Conservation (phyloP, 2,329 filamentous ascomycete species). For the Penicillium sp. region DNA sequence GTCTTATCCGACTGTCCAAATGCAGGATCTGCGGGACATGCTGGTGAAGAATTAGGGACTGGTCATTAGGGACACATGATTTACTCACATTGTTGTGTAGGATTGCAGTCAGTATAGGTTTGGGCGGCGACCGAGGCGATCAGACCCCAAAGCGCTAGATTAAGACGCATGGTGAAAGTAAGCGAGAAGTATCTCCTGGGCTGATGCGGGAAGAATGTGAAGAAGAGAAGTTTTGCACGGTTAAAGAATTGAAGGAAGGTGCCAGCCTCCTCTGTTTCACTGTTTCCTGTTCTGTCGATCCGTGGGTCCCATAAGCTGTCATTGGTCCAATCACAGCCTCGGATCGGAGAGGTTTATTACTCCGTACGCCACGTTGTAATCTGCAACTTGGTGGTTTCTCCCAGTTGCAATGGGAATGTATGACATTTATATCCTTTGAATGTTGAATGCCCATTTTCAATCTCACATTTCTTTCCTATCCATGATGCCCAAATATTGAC, state of each 20-base stretch:
- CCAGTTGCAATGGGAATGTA: neutral
- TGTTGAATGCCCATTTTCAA: neutral
- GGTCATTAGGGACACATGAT: neutral
- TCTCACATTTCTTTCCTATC: too few species aligned
- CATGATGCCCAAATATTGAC: neutral
- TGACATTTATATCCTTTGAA: neutral
- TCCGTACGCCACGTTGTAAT: slow-evolving; percentile 9
- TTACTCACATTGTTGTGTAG: slow-evolving; percentile 40
- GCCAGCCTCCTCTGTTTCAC: slow-evolving; percentile 27
- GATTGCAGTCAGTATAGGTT: slow-evolving; percentile 49
- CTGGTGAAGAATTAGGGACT: slow-evolving; percentile 34
- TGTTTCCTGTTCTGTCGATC: slow-evolving; percentile 14
- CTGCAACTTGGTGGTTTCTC: neutral
- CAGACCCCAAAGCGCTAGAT: slow-evolving; percentile 29
- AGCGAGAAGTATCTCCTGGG: neutral
- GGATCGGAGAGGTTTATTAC: neutral
- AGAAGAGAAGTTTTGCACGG: neutral
- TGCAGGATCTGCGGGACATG: slow-evolving; percentile 75
- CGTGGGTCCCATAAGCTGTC: slow-evolving; percentile 13
- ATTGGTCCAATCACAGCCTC: slow-evolving; percentile 11
- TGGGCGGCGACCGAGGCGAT: slow-evolving; percentile 40
- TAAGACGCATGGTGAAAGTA: slow-evolving; percentile 35
- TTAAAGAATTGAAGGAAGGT: slow-evolving; percentile 12
- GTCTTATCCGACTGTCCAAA: slow-evolving; percentile 74
- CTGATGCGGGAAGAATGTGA: slow-evolving; percentile 5